Percentiles rank a stretch among this genome's conserved stretches.
Evolutionary conservation across 2,329 filamentous ascomycete species (phyloP).

Genomic region (Cercospora berteroae): DNA sequence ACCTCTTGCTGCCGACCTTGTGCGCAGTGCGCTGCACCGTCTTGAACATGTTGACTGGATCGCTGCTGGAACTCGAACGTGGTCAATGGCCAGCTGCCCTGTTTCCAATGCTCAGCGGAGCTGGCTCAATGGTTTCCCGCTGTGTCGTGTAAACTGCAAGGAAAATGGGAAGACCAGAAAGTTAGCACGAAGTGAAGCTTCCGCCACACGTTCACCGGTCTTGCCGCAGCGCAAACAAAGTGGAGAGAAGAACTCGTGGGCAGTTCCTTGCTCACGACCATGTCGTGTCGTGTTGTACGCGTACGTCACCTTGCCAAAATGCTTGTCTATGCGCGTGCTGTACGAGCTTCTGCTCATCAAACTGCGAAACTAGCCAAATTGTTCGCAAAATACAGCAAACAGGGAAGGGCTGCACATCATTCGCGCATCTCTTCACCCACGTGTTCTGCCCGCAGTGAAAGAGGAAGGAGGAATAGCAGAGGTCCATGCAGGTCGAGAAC

Average conservation of each 20-base stretch:
- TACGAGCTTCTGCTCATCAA: not conserved
- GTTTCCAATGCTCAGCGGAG: not conserved
- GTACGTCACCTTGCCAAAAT: conserved; percentile 6
- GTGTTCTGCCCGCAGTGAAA: not conserved
- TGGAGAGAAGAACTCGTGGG: not conserved
- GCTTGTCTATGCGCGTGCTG: not conserved
- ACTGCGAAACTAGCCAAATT: not conserved
- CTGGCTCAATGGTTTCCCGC: not conserved
- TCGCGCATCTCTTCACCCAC: not conserved
- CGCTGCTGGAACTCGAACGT: not conserved
- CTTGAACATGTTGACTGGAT: conserved; percentile 34
- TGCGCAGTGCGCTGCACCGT: conserved; percentile 69
- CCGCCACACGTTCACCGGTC: not conserved
- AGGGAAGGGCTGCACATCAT: not conserved
- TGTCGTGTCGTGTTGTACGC: conserved; percentile 8
- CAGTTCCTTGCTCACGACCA: not conserved
- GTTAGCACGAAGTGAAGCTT: not conserved
- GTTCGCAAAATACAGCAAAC: not conserved
- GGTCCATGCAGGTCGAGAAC: not conserved
- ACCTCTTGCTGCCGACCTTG: conserved; percentile 63
- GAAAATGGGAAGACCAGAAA: not conserved
- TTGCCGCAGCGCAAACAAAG: conserved; percentile 1
- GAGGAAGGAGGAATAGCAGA: not conserved
- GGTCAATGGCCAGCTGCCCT: not conserved
- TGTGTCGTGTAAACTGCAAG: not conserved